phyloP scores from a whole-genome alignment of 2,329 filamentous ascomycete genomes.

The Microsporum ferrugineum region DNA sequence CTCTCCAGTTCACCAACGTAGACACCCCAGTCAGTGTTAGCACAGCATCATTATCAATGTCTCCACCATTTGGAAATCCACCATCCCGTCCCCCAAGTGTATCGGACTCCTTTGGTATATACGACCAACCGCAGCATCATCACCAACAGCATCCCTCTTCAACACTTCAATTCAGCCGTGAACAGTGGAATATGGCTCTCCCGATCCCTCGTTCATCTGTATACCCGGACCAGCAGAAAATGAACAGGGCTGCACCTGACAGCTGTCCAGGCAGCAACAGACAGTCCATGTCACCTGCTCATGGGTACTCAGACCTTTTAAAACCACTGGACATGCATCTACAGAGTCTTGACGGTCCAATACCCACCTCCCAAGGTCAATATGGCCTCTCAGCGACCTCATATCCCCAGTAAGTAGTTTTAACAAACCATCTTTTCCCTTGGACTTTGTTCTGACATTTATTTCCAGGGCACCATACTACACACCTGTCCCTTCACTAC shows the following conservation, averaged over 20 bases:
- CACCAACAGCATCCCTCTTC: neutral
- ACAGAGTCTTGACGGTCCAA: neutral
- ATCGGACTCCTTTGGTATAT: neutral
- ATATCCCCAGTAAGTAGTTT: neutral
- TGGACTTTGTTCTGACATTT: neutral
- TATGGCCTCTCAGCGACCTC: neutral
- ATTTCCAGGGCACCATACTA: neutral
- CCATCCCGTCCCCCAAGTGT: neutral
- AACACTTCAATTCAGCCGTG: neutral
- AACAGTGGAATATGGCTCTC: neutral
- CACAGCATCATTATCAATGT: conserved; percentile 3
- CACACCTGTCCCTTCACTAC: conserved; percentile 1
- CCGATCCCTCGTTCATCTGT: neutral
- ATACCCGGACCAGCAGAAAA: neutral
- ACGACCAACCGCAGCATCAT: conserved; percentile 7
- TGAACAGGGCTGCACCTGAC: neutral
- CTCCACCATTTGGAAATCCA: neutral
- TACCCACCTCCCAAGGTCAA: neutral
- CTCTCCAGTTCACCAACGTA: neutral
- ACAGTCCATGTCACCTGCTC: neutral
- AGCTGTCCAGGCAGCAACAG: neutral
- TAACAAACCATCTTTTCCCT: neutral
- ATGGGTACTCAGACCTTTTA: neutral
- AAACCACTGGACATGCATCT: neutral
- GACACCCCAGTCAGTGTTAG: neutral